Evolutionary conservation across 139 green algal genomes (phyloP), one percentile per base, ranked within the genome.

Genomic region (Coelastrella sp.): DNA sequence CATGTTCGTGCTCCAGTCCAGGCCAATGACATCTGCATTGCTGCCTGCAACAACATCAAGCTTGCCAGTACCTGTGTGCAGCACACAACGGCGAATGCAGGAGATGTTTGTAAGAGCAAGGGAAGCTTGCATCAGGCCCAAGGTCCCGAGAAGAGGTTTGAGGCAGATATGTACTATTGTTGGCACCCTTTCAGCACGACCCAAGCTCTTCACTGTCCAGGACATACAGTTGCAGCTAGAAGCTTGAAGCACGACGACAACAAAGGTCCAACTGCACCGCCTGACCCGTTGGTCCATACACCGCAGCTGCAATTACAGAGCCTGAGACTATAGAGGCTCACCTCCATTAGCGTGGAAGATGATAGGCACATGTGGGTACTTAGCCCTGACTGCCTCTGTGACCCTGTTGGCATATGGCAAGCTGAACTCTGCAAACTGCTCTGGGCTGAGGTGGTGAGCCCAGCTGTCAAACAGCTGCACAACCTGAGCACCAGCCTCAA

Each of bases 381-480:
- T 91, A 3, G 92, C 92, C 23, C 93, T 93, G 32, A 99, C 94
- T 10, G 91, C 93, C 11, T 88, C 71, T 0, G 98, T 96, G 14
- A 99, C 90, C 19, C 95, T 92, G 91, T 99, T 95, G 4, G 95
- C 94, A 88, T 99, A 99, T 2, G 98, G 98, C 92, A 98, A 85
- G 90, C 92, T 97, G 95, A 99, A 99, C 92, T 98, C 96, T 0
- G 87, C 90, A 92, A 98, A 99, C 94, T 99, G 97, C 73, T 94
- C 81, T 1, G 98, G 97, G 95, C 90, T 98, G 17, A 99, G 94
- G 93, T 99, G 97, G 92, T 99, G 97, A 16, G 97, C 98, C 98
- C 98, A 99, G 5, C 95, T 98, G 95, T 99, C 98, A 93, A 99
- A 99, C 57, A 99, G 90, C 95, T 99, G 98, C 80, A 99, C 95